Percentiles rank a stretch among this genome's conserved stretches.
These are phyloP conservation scores for Vigna trinervia DNA, from an alignment of 306 rosid species.

Conservation along the genomic window DNA sequence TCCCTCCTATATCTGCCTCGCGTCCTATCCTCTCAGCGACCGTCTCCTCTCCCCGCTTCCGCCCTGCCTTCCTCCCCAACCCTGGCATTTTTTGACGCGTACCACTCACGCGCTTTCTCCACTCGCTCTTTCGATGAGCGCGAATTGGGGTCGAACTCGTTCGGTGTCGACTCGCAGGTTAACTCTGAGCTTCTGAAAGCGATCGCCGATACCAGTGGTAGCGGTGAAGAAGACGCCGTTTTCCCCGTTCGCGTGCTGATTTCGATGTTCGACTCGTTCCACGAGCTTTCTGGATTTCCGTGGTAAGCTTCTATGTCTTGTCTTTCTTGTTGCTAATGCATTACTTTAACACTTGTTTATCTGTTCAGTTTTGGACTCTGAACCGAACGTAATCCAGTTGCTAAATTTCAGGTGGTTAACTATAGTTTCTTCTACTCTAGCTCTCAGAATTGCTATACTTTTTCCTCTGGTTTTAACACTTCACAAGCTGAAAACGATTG, in stretches of 20 bases:
- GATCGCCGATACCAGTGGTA: slow-evolving; percentile 31
- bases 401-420: slow-evolving; percentile 78
- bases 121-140: slow-evolving; percentile 48
- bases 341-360: not conserved
- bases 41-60: slow-evolving; percentile 21
- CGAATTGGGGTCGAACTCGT: slow-evolving; percentile 40
- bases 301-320: slow-evolving; percentile 59
- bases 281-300: slow-evolving; percentile 80
- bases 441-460: slow-evolving; percentile 66
- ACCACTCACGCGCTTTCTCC: slow-evolving; percentile 62
- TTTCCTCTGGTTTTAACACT: slow-evolving; percentile 69
- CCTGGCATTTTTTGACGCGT: slow-evolving; percentile 41
- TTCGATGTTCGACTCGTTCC: slow-evolving; percentile 69
- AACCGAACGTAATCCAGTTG: slow-evolving; percentile 24
- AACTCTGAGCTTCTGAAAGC: slow-evolving; percentile 48
- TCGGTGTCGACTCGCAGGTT: slow-evolving; percentile 38
- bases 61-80: slow-evolving; percentile 34
- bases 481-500: slow-evolving; percentile 66
- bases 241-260: slow-evolving; percentile 63
- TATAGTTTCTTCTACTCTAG: slow-evolving; percentile 71
- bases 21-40: slow-evolving; percentile 39
- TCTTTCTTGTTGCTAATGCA: slow-evolving; percentile 2
- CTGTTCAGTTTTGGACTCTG: slow-evolving; percentile 1
- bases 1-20: slow-evolving; percentile 46
- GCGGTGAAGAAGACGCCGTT: slow-evolving; percentile 44